Evolutionary conservation across 2,329 filamentous ascomycete species (phyloP).

Genomic region (Curvularia eragrostidis): DNA sequence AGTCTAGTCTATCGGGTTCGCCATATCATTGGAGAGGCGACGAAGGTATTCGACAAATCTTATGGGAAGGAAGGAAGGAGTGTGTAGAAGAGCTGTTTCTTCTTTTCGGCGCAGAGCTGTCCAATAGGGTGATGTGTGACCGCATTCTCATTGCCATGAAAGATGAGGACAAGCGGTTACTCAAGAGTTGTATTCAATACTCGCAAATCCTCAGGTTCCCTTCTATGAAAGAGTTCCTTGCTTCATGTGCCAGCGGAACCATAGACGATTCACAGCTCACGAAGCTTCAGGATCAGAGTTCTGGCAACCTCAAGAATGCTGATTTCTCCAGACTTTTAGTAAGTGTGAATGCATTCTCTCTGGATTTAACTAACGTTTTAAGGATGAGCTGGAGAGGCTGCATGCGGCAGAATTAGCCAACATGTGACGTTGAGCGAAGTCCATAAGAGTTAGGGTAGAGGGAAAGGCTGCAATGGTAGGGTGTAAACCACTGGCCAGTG

Average conservation of each 20-base stretch:
- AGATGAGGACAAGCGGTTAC: not conserved
- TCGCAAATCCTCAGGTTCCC: not conserved
- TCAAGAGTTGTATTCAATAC: not conserved
- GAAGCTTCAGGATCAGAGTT: not conserved
- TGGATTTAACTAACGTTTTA: not conserved
- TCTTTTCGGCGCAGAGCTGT: not conserved
- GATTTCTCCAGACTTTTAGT: not conserved
- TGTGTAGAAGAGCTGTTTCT: not conserved
- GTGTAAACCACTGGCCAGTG: not conserved
- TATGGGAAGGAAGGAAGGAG: not conserved
- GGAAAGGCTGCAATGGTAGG: not conserved
- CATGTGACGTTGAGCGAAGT: too few relatives aligned
- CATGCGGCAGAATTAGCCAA: not conserved
- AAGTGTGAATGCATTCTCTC: not conserved
- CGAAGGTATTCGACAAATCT: not conserved
- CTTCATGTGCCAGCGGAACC: not conserved
- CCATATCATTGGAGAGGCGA: not conserved
- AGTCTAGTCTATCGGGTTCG: not conserved
- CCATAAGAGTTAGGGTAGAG: not conserved
- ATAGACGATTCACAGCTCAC: not conserved
- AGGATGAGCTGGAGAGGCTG: not conserved
- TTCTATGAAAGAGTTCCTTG: not conserved
- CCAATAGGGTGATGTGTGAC: not conserved
- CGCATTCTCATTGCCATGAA: not conserved
- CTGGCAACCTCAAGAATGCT: not conserved